These are phyloP conservation scores for Xeromyces bisporus DNA, from an alignment of 495 filamentous ascomycete species.

Conservation along the genomic window DNA sequence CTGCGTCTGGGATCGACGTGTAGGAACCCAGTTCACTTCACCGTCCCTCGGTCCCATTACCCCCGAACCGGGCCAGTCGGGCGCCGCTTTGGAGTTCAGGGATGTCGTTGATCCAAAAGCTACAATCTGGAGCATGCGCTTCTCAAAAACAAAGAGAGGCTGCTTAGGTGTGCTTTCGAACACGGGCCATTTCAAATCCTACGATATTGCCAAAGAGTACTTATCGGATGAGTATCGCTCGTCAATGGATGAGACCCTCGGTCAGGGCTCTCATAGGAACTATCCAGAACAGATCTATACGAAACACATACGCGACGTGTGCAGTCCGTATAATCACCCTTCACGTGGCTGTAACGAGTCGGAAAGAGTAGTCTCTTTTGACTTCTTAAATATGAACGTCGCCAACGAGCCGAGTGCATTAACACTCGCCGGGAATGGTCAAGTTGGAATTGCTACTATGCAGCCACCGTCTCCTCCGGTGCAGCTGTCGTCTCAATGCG, in stretches of 20 bases:
- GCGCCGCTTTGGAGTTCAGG: constrained; percentile 47
- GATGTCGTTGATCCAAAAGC: constrained; percentile 41
- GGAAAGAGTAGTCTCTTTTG: constrained; percentile 66
- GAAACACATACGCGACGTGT: constrained; percentile 31
- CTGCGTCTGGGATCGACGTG: constrained; percentile 79
- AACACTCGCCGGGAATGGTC: constrained; percentile 49
- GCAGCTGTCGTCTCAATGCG: constrained; percentile 28
- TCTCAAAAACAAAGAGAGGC: constrained; percentile 55
- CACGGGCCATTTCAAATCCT: constrained; percentile 59
- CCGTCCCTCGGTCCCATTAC: constrained; percentile 22
- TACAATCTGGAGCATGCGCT: constrained; percentile 63
- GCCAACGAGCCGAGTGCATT: constrained; percentile 47
- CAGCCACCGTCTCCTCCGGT: constrained; percentile 40
- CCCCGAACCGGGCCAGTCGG: constrained; percentile 20
- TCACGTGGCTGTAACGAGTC: constrained; percentile 31
- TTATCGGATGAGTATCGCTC: constrained; percentile 22
- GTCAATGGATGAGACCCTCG: constrained; percentile 24
- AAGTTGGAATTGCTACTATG: constrained; percentile 43
- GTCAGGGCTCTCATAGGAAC: constrained; percentile 22
- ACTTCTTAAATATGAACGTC: constrained; percentile 55
- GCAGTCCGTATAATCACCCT: constrained; percentile 26
- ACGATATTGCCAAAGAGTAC: constrained; percentile 51
- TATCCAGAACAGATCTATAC: constrained; percentile 31
- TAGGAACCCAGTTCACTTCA: constrained; percentile 32
- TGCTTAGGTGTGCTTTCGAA: constrained; percentile 61